Evolutionary conservation across 495 filamentous ascomycete genomes (phyloP), one percentile per base, ranked within the genome.

Genomic region (Margaritispora aquatica): DNA sequence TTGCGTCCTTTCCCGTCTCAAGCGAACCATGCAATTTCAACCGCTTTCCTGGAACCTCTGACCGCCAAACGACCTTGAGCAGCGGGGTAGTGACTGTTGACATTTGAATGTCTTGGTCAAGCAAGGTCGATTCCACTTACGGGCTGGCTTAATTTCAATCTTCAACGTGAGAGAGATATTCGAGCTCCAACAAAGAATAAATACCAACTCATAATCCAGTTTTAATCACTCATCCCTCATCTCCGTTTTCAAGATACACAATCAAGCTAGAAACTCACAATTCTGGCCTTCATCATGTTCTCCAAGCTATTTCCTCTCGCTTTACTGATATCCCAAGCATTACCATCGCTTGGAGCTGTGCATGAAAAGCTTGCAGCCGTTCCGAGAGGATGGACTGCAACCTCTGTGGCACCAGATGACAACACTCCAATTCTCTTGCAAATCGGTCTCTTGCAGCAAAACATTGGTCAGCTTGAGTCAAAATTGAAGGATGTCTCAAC

Each of bases 401-500:
- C 69, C 38, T 59, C 72, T 36, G 73, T 75, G 3, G 65, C 64
- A 17, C 59, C 68, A 11, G 55, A 65, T 34, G 65, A 68, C 9
- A 24, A 50, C 44, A 19, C 54, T 11, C 22, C 63, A 19, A 71
- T 77, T 31, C 64, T 65, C 19, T 63, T 81, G 34, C 69, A 70
- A 19, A 70, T 80, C 60, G 75, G 70, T 31, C 66, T 80, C 29
- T 62, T 58, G 17, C 74, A 77, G 63, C 71, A 81, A 60, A 81
- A 77, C 49, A 60, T 80, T 10, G 77, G 74, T n/a, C 77, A 80
- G 54, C 67, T 86, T 8, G 78, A 84, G 70, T 72, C 74, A 31
- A 77, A 74, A 44, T 68, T 85, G 56, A 67, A 76, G 22, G 73
- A 79, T 46, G 71, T 86, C 21, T 84, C 83, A 0, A 83, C 81